phyloP scores from a whole-genome alignment of 2,329 filamentous ascomycete genomes.

The Beauveria sp. region DNA sequence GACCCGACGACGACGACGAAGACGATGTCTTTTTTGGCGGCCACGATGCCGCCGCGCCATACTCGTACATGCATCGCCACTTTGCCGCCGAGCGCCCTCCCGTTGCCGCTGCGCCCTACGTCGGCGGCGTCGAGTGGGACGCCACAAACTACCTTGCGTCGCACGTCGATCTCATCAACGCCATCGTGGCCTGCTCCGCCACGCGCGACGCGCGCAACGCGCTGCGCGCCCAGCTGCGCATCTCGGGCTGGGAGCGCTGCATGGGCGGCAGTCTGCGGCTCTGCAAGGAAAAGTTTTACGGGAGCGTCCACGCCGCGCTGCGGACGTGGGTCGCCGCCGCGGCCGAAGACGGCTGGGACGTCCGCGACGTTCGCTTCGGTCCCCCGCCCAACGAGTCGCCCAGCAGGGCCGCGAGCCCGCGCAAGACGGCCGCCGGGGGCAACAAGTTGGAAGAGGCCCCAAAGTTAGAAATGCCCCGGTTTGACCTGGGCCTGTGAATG shows the following conservation, averaged over 20 bases:
- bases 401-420: constrained; percentile 21
- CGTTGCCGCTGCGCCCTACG: constrained; percentile 89
- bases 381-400: constrained; percentile 35
- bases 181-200: constrained; percentile 74
- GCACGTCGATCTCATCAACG: constrained; percentile 89
- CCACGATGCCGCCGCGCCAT: constrained; percentile 28
- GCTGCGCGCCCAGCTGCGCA: constrained; percentile 67
- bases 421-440: constrained; percentile 26
- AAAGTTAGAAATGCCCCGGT: constrained; percentile 52
- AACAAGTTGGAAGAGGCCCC: constrained; percentile 50
- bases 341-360: constrained; percentile 80
- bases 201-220: constrained; percentile 62
- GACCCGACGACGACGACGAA: constrained; percentile 13
- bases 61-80: constrained; percentile 58
- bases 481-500: constrained; percentile 38
- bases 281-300: constrained; percentile 98
- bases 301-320: constrained; percentile 79
- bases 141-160: constrained; percentile 93
- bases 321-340: constrained; percentile 87
- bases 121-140: constrained; percentile 97
- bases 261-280: constrained; percentile 79
- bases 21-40: constrained; percentile 25
- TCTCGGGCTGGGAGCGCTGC: constrained; percentile 85
- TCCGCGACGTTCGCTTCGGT: constrained; percentile 71
- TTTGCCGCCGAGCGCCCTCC: constrained; percentile 84